Evolutionary conservation across 2,329 filamentous ascomycete genomes (phyloP).

Genomic region (Alternaria triticina): DNA sequence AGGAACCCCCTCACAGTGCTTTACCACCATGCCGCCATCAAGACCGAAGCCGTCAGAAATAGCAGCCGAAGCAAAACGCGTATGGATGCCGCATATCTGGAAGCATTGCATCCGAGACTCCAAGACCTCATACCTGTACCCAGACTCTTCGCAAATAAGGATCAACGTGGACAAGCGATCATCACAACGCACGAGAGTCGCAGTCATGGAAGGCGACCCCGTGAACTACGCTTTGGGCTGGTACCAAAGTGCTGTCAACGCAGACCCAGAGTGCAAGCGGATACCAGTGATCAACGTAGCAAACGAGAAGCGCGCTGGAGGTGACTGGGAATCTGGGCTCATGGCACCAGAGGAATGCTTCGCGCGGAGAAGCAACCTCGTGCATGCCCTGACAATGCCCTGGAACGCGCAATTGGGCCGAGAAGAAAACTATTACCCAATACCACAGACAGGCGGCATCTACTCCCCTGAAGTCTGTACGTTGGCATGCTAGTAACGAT

Average conservation of each 20-base stretch:
- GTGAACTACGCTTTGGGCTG: slow-evolving; percentile 65
- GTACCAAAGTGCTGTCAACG: slow-evolving; percentile 50
- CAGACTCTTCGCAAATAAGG: slow-evolving; percentile 44
- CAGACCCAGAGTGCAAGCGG: slow-evolving; percentile 37
- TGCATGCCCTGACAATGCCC: slow-evolving; percentile 69
- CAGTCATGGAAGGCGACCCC: slow-evolving; percentile 54
- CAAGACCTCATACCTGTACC: slow-evolving; percentile 66
- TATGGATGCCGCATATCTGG: slow-evolving; percentile 70
- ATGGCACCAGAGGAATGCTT: slow-evolving; percentile 74
- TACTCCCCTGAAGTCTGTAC: slow-evolving; percentile 71
- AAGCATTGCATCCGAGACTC: slow-evolving; percentile 61
- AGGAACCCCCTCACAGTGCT: slow-evolving; percentile 2
- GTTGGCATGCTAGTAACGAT: slow-evolving; percentile 31
- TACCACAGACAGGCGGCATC: slow-evolving; percentile 72
- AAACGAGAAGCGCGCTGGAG: slow-evolving; percentile 77
- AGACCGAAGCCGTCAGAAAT: slow-evolving; percentile 72
- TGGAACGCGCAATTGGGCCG: slow-evolving; percentile 49
- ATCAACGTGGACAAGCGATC: slow-evolving; percentile 57
- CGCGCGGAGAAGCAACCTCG: slow-evolving; percentile 75
- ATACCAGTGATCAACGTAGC: slow-evolving; percentile 75
- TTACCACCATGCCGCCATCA: slow-evolving; percentile 59
- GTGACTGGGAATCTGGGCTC: slow-evolving; percentile 76
- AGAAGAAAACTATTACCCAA: slow-evolving; percentile 68
- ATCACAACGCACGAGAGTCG: slow-evolving; percentile 50
- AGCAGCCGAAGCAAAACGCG: slow-evolving; percentile 73